phyloP scores from a whole-genome alignment of 805 yeast genomes.

The Jamesozyma piceae region DNA sequence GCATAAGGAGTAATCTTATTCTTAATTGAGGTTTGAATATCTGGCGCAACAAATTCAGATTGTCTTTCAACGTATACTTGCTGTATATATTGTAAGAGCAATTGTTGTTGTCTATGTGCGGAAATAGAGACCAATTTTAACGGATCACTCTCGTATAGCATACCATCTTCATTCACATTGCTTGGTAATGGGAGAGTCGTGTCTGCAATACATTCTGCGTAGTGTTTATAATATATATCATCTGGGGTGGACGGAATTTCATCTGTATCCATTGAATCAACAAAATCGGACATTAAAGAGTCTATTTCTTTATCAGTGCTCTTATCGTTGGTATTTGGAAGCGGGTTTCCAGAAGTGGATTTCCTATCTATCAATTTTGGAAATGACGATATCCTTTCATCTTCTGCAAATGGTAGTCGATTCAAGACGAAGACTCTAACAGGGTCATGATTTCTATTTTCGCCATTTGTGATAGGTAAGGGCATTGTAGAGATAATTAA shows the following conservation, averaged over 20 bases:
- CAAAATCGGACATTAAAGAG: conserved; percentile 35
- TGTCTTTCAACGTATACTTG: conserved; percentile 13
- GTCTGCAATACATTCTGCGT: conserved; percentile 7
- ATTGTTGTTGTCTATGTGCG: conserved; percentile 23
- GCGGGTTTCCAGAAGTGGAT: conserved; percentile 27
- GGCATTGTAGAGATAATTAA: conserved; percentile 9
- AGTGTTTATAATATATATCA: conserved; percentile 18
- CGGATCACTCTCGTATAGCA: conserved; percentile 17
- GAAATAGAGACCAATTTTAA: conserved; percentile 26
- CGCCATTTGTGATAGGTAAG: neutral
- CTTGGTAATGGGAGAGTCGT: conserved; percentile 20
- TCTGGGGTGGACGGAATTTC: conserved; percentile 9
- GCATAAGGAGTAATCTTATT: conserved; percentile 13
- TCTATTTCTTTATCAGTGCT: conserved; percentile 32
- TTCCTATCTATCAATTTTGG: conserved; percentile 31
- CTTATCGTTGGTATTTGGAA: conserved; percentile 11
- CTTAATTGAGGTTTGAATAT: conserved; percentile 17
- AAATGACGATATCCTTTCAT: conserved; percentile 54
- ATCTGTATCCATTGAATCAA: conserved; percentile 39
- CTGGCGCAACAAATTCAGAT: conserved; percentile 21
- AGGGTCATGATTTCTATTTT: conserved; percentile 11
- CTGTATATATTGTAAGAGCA: conserved; percentile 20
- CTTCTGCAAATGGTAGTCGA: conserved; percentile 66
- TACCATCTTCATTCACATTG: conserved; percentile 1
- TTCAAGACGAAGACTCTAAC: conserved; percentile 39